These are phyloP conservation scores for Ganoderma lingzhi DNA, from an alignment of 1,284 basidiomycete genomes.

Conservation along the genomic window DNA sequence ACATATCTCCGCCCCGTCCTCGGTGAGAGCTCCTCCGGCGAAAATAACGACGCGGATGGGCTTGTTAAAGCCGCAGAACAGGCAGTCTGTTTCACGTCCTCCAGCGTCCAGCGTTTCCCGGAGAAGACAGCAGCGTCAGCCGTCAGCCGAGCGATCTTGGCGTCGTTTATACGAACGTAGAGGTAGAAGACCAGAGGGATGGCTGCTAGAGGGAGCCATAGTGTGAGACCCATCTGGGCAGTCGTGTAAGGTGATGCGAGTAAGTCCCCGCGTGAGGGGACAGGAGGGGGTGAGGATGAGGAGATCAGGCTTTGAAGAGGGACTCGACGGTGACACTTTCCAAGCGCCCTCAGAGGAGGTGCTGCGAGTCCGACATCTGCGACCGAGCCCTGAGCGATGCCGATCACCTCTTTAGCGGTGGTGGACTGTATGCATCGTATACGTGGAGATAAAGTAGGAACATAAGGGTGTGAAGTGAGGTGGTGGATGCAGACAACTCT, in stretches of 20 bases:
- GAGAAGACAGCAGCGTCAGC: slow-evolving; percentile 52
- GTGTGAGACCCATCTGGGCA: slow-evolving; percentile 20
- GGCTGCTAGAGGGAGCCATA: slow-evolving; percentile 26
- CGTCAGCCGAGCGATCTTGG: slow-evolving; percentile 54
- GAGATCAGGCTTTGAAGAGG: background rate
- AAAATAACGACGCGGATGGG: slow-evolving; percentile 44
- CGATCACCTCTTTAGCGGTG: background rate
- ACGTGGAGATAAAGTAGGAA: background rate
- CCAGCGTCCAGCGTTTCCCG: slow-evolving; percentile 52
- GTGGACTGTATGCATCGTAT: background rate
- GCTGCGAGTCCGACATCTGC: background rate
- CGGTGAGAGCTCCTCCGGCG: slow-evolving; percentile 52
- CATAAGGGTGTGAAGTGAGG: slow-evolving; percentile 1
- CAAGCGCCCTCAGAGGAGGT: slow-evolving; percentile 11
- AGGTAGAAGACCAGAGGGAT: slow-evolving; percentile 40
- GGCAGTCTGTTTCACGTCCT: slow-evolving; percentile 48
- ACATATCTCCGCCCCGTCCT: slow-evolving; percentile 66
- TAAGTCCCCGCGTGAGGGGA: background rate
- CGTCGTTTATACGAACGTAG: slow-evolving; percentile 63
- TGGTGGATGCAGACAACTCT: background rate
- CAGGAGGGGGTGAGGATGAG: background rate
- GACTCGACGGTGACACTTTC: background rate
- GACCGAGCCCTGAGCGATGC: background rate
- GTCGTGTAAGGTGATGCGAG: background rate
- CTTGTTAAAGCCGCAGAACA: slow-evolving; percentile 38